Conservation (phyloP, 1,284 basidiomycete species). For the Ceratorhiza oryzae-sativae region DNA sequence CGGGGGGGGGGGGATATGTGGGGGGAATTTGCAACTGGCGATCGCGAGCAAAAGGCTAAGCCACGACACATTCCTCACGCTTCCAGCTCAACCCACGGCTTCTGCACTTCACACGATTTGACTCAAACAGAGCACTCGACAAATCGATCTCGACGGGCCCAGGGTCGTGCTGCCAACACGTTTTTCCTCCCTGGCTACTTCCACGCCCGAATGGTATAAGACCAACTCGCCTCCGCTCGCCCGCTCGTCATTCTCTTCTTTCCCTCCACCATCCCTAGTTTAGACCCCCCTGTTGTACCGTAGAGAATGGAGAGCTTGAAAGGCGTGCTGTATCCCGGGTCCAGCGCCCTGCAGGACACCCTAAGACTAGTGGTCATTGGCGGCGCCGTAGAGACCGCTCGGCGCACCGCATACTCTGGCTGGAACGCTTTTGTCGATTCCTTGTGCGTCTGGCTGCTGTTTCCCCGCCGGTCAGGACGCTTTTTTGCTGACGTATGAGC, state of each 20-base stretch:
- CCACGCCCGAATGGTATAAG: conserved; percentile 28
- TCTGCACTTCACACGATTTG: neutral
- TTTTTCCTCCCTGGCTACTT: neutral
- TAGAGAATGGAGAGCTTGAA: conserved; percentile 65
- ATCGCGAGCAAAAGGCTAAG: neutral
- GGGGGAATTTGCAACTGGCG: conserved; percentile 1
- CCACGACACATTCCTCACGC: neutral
- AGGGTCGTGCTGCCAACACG: neutral
- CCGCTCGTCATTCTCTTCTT: conserved; percentile 1
- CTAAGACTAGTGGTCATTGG: conserved; percentile 82
- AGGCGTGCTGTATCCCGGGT: conserved; percentile 64
- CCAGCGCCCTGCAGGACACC: conserved; percentile 29
- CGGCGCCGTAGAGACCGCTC: conserved; percentile 75
- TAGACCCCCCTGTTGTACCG: conserved; percentile 2
- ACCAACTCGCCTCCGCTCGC: conserved; percentile 3
- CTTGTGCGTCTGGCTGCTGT: conserved; percentile 52
- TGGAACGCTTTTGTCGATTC: conserved; percentile 89
- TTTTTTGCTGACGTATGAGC: neutral
- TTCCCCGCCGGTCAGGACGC: neutral
- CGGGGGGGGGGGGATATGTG: neutral
- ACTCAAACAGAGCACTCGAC: neutral
- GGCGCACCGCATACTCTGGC: conserved; percentile 70
- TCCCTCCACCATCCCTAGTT: conserved; percentile 7
- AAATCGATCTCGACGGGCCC: conserved; percentile 7
- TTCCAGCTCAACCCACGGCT: conserved; percentile 19